These are phyloP conservation scores for Zanthoxylum bungeanum DNA, from an alignment of 345 rosid species.

Conservation along the genomic window DNA sequence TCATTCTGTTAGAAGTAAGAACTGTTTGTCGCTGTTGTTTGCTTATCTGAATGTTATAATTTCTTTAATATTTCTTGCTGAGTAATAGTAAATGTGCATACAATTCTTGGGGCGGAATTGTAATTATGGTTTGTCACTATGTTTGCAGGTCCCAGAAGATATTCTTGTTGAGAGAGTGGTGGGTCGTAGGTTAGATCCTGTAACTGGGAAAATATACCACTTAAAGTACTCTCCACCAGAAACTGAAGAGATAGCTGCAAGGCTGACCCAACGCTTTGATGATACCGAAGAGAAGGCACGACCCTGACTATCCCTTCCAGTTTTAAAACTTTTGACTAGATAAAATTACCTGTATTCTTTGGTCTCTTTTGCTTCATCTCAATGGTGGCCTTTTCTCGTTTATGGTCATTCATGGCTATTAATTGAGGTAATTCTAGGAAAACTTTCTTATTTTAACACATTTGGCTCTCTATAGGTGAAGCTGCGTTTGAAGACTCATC, in stretches of 20 bases:
- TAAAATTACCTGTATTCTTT: constrained; percentile 1
- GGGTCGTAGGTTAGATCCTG: constrained; percentile 90
- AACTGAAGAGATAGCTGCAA: constrained; percentile 76
- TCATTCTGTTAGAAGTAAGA: constrained; percentile 81
- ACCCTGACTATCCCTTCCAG: background rate
- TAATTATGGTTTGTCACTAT: constrained; percentile 7
- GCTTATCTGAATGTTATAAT: background rate
- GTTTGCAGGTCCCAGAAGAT: constrained; percentile 82
- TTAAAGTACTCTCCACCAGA: constrained; percentile 88
- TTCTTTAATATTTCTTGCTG: background rate
- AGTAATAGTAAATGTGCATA: background rate
- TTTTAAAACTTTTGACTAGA: background rate
- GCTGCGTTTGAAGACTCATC: constrained; percentile 72
- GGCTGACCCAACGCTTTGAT: constrained; percentile 89
- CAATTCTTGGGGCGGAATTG: background rate
- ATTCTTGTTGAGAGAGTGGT: constrained; percentile 88
- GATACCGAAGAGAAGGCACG: constrained; percentile 94
- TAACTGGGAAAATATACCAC: constrained; percentile 93
- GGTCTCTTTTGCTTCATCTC: background rate
- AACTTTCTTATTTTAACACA: background rate
- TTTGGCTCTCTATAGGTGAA: constrained; percentile 50
- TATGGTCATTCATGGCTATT: background rate
- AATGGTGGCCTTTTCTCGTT: background rate
- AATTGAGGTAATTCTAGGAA: background rate
- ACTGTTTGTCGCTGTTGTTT: background rate